Percentiles rank a stretch among this genome's conserved stretches.
Evolutionary conservation across 345 rosid genomes (phyloP).

Genomic region (Boechera stricta): DNA sequence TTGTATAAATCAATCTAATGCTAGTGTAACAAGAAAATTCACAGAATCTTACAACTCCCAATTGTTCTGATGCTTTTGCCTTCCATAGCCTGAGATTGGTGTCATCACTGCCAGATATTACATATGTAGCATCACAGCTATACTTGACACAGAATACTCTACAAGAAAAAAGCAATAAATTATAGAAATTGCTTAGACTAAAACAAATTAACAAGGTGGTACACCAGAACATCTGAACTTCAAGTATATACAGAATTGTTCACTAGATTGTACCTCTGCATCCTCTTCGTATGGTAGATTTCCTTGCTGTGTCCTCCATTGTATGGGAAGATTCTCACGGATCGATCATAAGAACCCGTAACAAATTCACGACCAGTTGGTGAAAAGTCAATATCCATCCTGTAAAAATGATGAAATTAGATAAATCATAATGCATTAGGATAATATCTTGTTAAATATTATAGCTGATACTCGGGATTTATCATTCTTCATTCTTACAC

Average conservation of each 20-base stretch:
- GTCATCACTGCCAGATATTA: conserved; percentile 96
- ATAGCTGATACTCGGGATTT: conserved; percentile 1
- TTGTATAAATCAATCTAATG: conserved; percentile 9
- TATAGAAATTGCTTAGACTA: background rate
- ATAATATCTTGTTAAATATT: background rate
- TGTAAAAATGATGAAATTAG: conserved; percentile 41
- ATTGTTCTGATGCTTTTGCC: conserved; percentile 96
- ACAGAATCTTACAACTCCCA: conserved; percentile 84
- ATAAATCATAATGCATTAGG: conserved; percentile 1
- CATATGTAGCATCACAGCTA: conserved; percentile 91
- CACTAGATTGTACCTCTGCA: conserved; percentile 74
- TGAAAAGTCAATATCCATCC: conserved; percentile 97
- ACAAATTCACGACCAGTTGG: conserved; percentile 99
- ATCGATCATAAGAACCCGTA: conserved; percentile 97
- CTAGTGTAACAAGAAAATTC: conserved; percentile 21
- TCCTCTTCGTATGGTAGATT: conserved; percentile 96
- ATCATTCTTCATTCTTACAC: conserved; percentile 69
- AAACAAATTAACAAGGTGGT: background rate
- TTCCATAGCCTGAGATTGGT: conserved; percentile 96
- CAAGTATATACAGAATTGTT: background rate
- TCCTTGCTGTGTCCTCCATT: conserved; percentile 93
- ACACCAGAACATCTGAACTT: background rate
- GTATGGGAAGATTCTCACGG: conserved; percentile 89
- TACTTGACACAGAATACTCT: conserved; percentile 96
- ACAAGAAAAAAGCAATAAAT: conserved; percentile 10